A percentile compares a stretch with the other conserved stretches of the same genome.
phyloP scores from a whole-genome alignment of 352 stramenopile species.

The Phytophthora megakarya region DNA sequence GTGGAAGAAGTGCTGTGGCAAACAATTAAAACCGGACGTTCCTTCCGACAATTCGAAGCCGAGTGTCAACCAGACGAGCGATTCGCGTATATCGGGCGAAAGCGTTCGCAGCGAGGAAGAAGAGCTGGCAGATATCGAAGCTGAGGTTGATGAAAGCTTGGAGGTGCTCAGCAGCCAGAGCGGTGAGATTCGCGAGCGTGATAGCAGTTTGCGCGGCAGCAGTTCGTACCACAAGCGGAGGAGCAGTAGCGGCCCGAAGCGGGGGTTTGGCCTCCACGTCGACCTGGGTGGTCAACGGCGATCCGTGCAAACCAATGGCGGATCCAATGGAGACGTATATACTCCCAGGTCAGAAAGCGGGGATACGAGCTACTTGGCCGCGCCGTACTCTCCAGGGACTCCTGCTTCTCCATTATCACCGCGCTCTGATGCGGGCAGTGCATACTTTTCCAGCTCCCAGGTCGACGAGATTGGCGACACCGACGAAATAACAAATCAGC shows the following conservation, averaged over 20 bases:
- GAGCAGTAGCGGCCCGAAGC: constrained; percentile 32
- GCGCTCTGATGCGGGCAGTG: constrained; percentile 61
- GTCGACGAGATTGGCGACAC: constrained; percentile 43
- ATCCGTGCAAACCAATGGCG: constrained; percentile 16
- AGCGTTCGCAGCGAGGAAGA: constrained; percentile 71
- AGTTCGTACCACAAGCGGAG: constrained; percentile 34
- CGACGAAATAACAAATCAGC: constrained; percentile 39
- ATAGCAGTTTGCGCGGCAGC: constrained; percentile 43
- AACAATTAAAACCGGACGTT: constrained; percentile 17
- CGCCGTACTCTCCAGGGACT: constrained; percentile 48
- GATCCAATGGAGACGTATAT: constrained; percentile 23
- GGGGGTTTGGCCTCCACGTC: constrained; percentile 71
- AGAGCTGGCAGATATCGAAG: constrained; percentile 70
- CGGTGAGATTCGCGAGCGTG: constrained; percentile 54
- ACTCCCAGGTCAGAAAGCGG: constrained; percentile 48
- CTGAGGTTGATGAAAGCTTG: constrained; percentile 80
- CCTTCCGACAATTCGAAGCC: constrained; percentile 38
- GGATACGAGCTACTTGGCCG: constrained; percentile 53
- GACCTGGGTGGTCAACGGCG: constrained; percentile 46
- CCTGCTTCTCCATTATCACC: constrained; percentile 49
- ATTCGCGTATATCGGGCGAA: constrained; percentile 54
- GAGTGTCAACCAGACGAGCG: constrained; percentile 56
- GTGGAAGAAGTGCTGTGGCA: constrained; percentile 39
- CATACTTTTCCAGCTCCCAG: constrained; percentile 56
- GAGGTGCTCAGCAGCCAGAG: constrained; percentile 79